These are phyloP conservation scores for Thalassiosira exigua DNA, from an alignment of 352 stramenopile species.

Conservation along the genomic window DNA sequence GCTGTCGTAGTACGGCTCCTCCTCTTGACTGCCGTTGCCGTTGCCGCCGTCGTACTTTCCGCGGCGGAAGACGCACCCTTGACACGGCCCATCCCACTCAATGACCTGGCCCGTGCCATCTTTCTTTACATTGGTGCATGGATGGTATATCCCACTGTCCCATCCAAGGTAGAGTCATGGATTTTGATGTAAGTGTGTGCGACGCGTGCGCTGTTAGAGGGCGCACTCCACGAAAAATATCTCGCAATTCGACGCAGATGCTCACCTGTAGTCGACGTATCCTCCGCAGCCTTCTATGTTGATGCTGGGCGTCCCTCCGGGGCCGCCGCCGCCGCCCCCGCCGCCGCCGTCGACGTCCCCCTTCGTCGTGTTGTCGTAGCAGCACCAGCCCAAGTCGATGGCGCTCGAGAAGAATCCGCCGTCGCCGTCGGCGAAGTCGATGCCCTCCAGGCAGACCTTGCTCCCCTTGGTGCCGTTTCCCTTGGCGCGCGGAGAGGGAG, in stretches of 20 bases:
- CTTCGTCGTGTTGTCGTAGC: neutral
- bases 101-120: neutral
- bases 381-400: slow-evolving; percentile 41
- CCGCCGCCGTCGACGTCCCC: neutral
- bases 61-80: slow-evolving; percentile 54
- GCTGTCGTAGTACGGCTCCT: slow-evolving; percentile 62
- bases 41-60: slow-evolving; percentile 20
- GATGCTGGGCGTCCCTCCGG: no score
- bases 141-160: slow-evolving; percentile 30
- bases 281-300: slow-evolving; percentile 39
- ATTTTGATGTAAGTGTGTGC: no score
- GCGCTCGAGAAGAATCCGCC: slow-evolving; percentile 26
- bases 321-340: neutral
- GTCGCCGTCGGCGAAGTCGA: slow-evolving; percentile 23
- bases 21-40: slow-evolving; percentile 1
- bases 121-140: slow-evolving; percentile 16
- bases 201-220: no score
- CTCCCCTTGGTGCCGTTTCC: neutral
- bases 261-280: slow-evolving; percentile 49
- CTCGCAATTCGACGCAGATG: neutral
- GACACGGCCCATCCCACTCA: slow-evolving; percentile 13
- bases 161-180: no score
- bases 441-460: slow-evolving; percentile 18
- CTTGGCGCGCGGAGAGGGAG: neutral
- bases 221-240: no score